Evolutionary conservation across 2,329 filamentous ascomycete genomes (phyloP), one percentile per base, ranked within the genome.

Genomic region (Penicillium fuscoglaucum): DNA sequence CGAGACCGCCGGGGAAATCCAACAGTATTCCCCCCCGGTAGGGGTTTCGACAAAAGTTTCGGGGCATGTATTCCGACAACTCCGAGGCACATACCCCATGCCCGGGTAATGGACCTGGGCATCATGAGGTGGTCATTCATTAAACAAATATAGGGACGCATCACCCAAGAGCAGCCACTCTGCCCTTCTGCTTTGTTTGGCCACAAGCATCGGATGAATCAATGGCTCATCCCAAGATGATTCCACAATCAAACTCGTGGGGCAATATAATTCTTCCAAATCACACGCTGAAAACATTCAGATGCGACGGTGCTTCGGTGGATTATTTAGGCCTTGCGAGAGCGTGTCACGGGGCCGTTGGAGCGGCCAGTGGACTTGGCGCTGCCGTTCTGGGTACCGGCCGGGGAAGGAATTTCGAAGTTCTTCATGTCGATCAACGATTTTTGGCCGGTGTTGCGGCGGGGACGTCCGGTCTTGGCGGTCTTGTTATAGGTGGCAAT

Each of bases 401-500:
- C 59, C 43, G 70, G 68, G 33, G 74, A 70, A 17, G 84, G 83
- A 60, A 87, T 79, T 72, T 90, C 84, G 72, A 89, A 84, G 71
- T 87, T 84, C 74, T 90, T 90, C 80, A 93, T 91, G 75, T 96
- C 92, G 68, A 93, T 90, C 52, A 95, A 79, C 59, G 87, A 86
- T 83, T 93, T 95, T 78, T 90, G 93, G 71, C 90, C 90, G 69
- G 88, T 92, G 70, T 79, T 79, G 67, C 76, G 73, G 62, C 74
- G 77, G 58, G 74, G 78, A 35, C 78, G 75, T 55, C 76, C 74
- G 40, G 71, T 66, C 67, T 78, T 76, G 62, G 67, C 67, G 39
- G 83, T 86, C 83, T 92, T 93, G 74, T 85, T 86, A 76, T 99
- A 99, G 61, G 93, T 99, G 66, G 92, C 92, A 68, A 96, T 84